Percentiles rank a stretch among this genome's conserved stretches.
Conservation (phyloP, 75 land plant species). For the Cryptomeria japonica region DNA sequence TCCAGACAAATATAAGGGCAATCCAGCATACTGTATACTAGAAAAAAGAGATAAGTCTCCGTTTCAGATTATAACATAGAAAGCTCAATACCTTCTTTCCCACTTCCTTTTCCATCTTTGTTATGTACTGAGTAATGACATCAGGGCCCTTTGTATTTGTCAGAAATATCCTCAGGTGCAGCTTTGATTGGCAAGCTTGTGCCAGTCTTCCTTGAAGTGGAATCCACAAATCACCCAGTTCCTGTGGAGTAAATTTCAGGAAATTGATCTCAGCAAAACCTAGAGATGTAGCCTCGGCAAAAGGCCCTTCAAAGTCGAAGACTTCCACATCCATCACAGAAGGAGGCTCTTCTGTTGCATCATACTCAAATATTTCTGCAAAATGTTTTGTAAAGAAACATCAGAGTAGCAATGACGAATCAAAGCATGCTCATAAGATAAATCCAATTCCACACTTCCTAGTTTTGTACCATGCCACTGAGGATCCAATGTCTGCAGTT, state of each 20-base stretch:
- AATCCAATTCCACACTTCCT: background rate
- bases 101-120: conserved; percentile 88
- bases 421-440: background rate
- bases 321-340: conserved; percentile 81
- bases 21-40: background rate
- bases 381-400: background rate
- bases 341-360: conserved; percentile 90
- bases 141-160: conserved; percentile 58
- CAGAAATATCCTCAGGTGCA: conserved; percentile 74
- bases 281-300: conserved; percentile 70
- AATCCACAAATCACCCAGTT: conserved; percentile 76
- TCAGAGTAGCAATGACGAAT: background rate
- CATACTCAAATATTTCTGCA: conserved; percentile 91
- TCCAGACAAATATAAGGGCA: background rate
- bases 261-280: conserved; percentile 85
- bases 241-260: conserved; percentile 55
- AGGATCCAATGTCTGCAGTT: conserved; percentile 76
- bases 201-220: conserved; percentile 79
- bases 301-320: conserved; percentile 90
- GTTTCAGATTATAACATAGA: background rate
- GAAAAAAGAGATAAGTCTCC: background rate
- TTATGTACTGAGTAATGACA: conserved; percentile 47
- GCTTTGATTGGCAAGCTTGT: conserved; percentile 65
- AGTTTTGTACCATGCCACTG: conserved; percentile 66
- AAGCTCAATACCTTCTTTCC: conserved; percentile 70